phyloP scores from a whole-genome alignment of 73 alveolate genomes.

The Durusdinium trenchii region DNA sequence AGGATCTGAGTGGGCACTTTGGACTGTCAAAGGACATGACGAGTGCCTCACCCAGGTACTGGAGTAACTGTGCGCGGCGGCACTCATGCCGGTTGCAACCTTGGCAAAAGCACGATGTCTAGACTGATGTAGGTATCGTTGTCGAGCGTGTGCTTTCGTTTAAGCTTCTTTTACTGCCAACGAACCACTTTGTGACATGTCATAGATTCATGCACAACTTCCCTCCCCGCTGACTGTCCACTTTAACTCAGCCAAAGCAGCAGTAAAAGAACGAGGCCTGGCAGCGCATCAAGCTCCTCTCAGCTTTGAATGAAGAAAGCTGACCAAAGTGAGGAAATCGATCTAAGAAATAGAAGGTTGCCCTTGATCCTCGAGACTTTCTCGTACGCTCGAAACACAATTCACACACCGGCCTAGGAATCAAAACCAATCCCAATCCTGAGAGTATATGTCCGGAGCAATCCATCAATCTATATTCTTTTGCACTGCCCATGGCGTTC shows the following conservation, averaged over 20 bases:
- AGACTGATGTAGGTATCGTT: neutral
- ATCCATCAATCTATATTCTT: neutral
- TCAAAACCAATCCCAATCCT: too few relatives aligned
- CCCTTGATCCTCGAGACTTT: neutral
- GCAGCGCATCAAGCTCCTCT: slow-evolving; percentile 60
- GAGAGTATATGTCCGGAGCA: neutral
- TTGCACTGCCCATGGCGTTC: too few relatives aligned
- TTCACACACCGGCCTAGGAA: too few relatives aligned
- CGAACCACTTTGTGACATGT: neutral
- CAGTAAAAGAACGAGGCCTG: slow-evolving; percentile 47
- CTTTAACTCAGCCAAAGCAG: neutral
- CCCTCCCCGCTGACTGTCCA: neutral
- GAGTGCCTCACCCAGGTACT: slow-evolving; percentile 72
- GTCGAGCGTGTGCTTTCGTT: neutral
- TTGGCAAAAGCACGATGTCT: too few relatives aligned
- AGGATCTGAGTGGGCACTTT: too few relatives aligned
- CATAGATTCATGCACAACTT: neutral
- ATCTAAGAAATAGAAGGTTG: neutral
- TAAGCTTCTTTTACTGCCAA: neutral
- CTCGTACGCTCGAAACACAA: too few relatives aligned
- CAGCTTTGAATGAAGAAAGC: neutral
- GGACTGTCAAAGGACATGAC: too few relatives aligned
- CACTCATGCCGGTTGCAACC: slow-evolving; percentile 68
- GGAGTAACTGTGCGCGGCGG: slow-evolving; percentile 72
- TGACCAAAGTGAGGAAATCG: neutral